phyloP scores from a whole-genome alignment of 176 grass and related monocot genomes.

The Musa itinerans region DNA sequence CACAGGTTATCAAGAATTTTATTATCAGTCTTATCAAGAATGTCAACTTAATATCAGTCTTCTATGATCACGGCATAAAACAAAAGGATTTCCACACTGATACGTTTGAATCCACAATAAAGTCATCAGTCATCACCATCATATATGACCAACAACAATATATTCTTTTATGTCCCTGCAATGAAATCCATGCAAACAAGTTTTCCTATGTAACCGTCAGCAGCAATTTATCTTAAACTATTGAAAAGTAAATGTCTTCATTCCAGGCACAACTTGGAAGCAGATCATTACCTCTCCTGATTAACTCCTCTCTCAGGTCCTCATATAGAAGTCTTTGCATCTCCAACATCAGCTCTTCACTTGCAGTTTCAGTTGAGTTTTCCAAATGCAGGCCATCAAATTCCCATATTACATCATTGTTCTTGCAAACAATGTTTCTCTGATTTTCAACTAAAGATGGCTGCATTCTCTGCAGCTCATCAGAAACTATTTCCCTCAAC shows the following conservation, averaged over 20 bases:
- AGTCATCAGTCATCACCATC: background rate
- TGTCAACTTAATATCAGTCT: too few relatives aligned
- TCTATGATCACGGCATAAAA: too few relatives aligned
- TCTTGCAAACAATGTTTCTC: background rate
- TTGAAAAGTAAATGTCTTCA: slow-evolving; percentile 15
- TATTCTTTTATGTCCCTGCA: background rate
- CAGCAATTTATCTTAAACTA: background rate
- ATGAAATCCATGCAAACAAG: background rate
- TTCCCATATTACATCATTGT: slow-evolving; percentile 71
- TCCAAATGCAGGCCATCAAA: slow-evolving; percentile 40
- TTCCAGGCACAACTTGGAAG: background rate
- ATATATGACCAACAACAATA: background rate
- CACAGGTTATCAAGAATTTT: too few relatives aligned
- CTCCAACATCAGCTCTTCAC: slow-evolving; percentile 83
- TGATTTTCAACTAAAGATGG: slow-evolving; percentile 25
- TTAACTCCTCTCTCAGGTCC: slow-evolving; percentile 72
- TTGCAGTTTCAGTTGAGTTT: slow-evolving; percentile 36
- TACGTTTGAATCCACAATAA: background rate
- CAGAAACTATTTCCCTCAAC: slow-evolving; percentile 57
- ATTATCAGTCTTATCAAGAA: too few relatives aligned
- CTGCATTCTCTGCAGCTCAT: slow-evolving; percentile 79
- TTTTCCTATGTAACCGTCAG: background rate
- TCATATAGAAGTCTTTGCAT: slow-evolving; percentile 88
- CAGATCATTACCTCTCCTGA: slow-evolving; percentile 51
- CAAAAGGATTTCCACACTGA: background rate